Base-by-base conservation (phyloP, 768 basidiomycete genomes). In the Rhodotorula taiwanensis region DNA sequence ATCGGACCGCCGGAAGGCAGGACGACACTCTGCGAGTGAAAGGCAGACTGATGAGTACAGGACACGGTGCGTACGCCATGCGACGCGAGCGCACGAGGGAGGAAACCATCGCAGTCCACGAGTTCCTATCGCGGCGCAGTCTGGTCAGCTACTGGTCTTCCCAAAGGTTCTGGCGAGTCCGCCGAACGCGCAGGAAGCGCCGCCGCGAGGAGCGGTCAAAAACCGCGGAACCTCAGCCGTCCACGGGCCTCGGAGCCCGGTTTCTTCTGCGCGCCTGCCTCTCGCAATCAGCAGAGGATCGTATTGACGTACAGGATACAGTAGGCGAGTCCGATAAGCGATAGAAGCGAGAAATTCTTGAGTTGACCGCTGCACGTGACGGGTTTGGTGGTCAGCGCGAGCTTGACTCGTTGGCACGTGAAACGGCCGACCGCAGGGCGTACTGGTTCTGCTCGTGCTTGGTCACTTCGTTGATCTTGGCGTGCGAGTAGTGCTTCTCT, bases 1-100 rank as follows among this genome's bases (percentile, higher is more conserved):
- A 57, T 47, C 7, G 70, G 62, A 5, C 70, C 70, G 1, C 70
- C 70, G 1, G 55, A 54, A 2, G 70, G 66, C 5, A 71, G 64
- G 4, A 55, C 55, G 23, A 71, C 33, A 15, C 45, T 44, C 8
- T 39, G 36, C 36, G 16, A 16, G 36, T 39, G 36, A 39, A 9
- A 39, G 36, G 36, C 36, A n/a, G n/a, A n/a, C n/a, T n/a, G n/a
- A n/a, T n/a, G n/a, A n/a, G n/a, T n/a, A n/a, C n/a, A n/a, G n/a
- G n/a, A n/a, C n/a, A n/a, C n/a, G n/a, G n/a, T n/a, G n/a, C n/a
- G n/a, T n/a, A n/a, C n/a, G n/a, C n/a, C n/a, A n/a, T n/a, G n/a
- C n/a, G n/a, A n/a, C n/a, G n/a, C n/a, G n/a, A n/a, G n/a, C n/a
- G n/a, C n/a, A n/a, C n/a, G n/a, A 67, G 52, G 0, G 62, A 61